Base-by-base conservation (phyloP, 1,284 basidiomycete genomes). In the Pyrrhoderma noxium region DNA sequence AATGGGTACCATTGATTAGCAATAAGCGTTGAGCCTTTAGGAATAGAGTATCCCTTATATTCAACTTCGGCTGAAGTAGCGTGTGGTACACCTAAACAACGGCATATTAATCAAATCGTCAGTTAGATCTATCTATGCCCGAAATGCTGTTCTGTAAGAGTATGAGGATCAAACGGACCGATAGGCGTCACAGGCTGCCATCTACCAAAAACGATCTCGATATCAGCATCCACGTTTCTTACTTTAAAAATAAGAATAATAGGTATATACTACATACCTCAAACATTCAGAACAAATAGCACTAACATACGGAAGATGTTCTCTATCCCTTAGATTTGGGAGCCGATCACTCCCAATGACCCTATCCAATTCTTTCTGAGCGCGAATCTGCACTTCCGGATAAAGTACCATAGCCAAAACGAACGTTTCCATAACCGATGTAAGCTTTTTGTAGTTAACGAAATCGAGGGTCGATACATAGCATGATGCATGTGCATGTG, bases 331-430 rank as follows among this genome's bases (percentile, higher is more conserved):
- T 22, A 50, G 41, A 2, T 40, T 41, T 19, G 52, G 52, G 3
- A 54, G 45, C 23, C 72, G 61, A 36, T 69, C 65, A 7, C 19
- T 16, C 8, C 57, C 58, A 2, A 62, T 55, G 8, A 65, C 58
- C 3, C 19, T 14, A 44, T 67, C 62, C 18, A 66, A 50, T 48
- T 67, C 65, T 9, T 37, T 49, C 41, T 64, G 64, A 2, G 61
- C 51, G 37, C 56, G 56, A 14, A 35, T 31, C 25, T 62, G 59
- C 16, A 56, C 56, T 3, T 54, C 52, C 0, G 65, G 65, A 39
- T 52, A n/a, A 36, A 48, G 53, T 8, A 47, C 35, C 53, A 57
- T 54, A 23, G 46, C 50, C 37, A 55, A 34, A 14, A 57, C 18
- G 42, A 51, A 47, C 14, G 41, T 42, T 13, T 42, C 41, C n/a